Percentiles rank a stretch among this genome's conserved stretches.
phyloP scores from a whole-genome alignment of 208 protist species.

The Trypanosoma theileri region DNA sequence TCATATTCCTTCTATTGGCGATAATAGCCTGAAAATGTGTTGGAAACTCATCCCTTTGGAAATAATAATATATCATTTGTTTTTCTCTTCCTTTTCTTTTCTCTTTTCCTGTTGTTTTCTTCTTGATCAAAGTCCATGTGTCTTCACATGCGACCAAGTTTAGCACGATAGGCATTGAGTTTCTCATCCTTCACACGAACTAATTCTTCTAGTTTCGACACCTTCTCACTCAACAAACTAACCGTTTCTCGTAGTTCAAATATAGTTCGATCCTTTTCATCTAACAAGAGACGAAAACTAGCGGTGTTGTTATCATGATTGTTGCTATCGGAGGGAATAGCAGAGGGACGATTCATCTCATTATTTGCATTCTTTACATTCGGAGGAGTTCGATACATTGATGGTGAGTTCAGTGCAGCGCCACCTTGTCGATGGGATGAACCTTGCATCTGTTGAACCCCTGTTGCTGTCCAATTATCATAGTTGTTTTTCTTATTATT shows the following conservation, averaged over 20 bases:
- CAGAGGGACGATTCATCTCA: too few relatives aligned
- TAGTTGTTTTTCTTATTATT: conserved; percentile 2
- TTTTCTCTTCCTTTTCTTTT: too few relatives aligned
- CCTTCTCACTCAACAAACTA: conserved; percentile 89
- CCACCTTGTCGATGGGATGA: too few relatives aligned
- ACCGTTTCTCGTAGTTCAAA: conserved; percentile 89
- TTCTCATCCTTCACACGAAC: conserved; percentile 96
- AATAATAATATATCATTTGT: too few relatives aligned
- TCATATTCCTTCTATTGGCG: conserved; percentile 3
- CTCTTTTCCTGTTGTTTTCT: too few relatives aligned
- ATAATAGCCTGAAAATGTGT: not conserved
- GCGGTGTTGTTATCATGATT: conserved; percentile 16
- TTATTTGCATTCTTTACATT: too few relatives aligned
- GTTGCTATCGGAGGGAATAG: not conserved
- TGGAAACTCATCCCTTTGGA: not conserved
- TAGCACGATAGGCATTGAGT: conserved; percentile 76
- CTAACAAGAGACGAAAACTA: conserved; percentile 52
- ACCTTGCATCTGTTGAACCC: too few relatives aligned
- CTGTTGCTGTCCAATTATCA: too few relatives aligned
- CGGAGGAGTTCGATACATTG: too few relatives aligned
- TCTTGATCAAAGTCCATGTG: not conserved
- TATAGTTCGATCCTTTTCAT: conserved; percentile 92
- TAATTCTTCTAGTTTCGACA: conserved; percentile 95
- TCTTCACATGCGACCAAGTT: conserved; percentile 45
- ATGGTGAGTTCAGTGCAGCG: too few relatives aligned